A percentile compares a stretch with the other conserved stretches of the same genome.
Conservation (phyloP, 2,329 filamentous ascomycete genomes). For the Fusarium temperatum region DNA sequence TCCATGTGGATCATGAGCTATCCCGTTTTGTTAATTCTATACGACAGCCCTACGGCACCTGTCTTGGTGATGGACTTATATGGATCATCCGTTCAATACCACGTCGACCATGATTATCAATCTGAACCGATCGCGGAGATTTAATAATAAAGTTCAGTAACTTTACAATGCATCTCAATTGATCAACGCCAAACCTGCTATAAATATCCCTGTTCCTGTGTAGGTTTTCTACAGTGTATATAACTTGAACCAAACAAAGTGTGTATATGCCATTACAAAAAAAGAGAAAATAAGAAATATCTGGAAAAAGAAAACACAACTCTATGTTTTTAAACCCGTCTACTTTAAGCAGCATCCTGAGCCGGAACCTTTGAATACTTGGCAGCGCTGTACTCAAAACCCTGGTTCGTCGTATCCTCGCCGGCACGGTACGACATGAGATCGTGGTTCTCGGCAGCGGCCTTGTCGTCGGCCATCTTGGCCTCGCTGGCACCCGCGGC, state of each 20-base stretch:
- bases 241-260: constrained; percentile 1
- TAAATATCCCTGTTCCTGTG: constrained; percentile 15
- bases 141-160: neutral
- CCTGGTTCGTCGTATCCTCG: constrained; percentile 38
- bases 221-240: constrained; percentile 17
- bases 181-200: constrained; percentile 31
- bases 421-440: constrained; percentile 57
- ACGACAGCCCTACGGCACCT: neutral
- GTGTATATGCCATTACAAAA: constrained; percentile 27
- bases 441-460: constrained; percentile 60
- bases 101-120: neutral
- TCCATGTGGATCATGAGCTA: neutral
- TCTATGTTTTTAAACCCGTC: neutral
- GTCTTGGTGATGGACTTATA: neutral
- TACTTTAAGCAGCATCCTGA: constrained; percentile 14
- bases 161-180: constrained; percentile 15
- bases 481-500: constrained; percentile 62
- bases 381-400: constrained; percentile 40
- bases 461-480: constrained; percentile 53
- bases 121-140: neutral
- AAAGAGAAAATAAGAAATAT: constrained; percentile 14
- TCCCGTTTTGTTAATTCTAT: constrained; percentile 15
- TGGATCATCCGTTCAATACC: neutral
- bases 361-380: constrained; percentile 21
- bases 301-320: neutral